phyloP scores from a whole-genome alignment of 2,329 filamentous ascomycete species.

The Alternaria incomplexa region DNA sequence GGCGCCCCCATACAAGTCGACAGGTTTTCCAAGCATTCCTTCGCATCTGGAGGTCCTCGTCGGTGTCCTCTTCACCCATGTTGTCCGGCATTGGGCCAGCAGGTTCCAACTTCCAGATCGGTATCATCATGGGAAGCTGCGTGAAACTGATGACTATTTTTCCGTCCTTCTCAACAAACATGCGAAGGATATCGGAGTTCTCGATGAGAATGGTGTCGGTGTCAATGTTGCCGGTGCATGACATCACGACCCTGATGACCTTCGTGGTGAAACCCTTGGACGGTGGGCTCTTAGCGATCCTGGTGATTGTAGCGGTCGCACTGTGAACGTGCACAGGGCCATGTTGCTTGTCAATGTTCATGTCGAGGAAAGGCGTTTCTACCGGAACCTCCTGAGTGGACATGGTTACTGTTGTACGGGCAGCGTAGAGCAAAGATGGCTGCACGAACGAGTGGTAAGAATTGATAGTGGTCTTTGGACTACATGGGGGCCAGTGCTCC shows the following conservation, averaged over 20 bases:
- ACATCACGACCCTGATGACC: neutral
- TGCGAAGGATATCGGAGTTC: neutral
- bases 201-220: neutral
- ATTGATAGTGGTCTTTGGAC: fast-evolving
- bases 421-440: neutral
- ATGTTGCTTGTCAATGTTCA: neutral
- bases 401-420: neutral
- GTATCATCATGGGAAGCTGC: neutral
- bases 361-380: neutral
- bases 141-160: neutral
- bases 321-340: neutral
- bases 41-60: neutral
- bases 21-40: neutral
- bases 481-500: too few species aligned
- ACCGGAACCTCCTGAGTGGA: neutral
- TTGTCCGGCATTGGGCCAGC: neutral
- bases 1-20: neutral
- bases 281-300: neutral
- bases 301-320: neutral
- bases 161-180: neutral
- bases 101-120: neutral
- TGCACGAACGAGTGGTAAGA: neutral
- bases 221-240: neutral
- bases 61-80: neutral
- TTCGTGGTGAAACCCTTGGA: neutral